Conservation (phyloP, 1,284 basidiomycete species). For the Inonotus hispidus region DNA sequence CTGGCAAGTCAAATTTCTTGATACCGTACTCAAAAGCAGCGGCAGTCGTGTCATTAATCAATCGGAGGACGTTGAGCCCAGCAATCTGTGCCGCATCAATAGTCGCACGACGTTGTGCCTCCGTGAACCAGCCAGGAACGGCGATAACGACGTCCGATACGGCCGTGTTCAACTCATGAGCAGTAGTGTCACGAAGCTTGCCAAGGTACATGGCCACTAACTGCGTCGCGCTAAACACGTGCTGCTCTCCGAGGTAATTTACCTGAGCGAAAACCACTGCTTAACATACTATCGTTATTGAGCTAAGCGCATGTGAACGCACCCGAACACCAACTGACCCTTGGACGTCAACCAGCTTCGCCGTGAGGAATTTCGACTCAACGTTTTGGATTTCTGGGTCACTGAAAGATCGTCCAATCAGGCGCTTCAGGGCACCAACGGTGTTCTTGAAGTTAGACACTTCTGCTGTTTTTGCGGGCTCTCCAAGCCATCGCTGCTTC, state of each 20-base stretch:
- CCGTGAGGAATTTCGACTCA: conserved; percentile 89
- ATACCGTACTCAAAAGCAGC: conserved; percentile 93
- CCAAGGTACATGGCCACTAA: conserved; percentile 82
- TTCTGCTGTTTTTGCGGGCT: conserved; percentile 92
- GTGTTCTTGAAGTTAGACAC: conserved; percentile 98
- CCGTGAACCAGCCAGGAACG: conserved; percentile 93
- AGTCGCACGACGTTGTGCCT: conserved; percentile 82
- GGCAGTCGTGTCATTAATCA: conserved; percentile 94
- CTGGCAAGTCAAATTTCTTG: conserved; percentile 91
- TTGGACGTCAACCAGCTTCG: conserved; percentile 74
- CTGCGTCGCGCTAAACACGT: conserved; percentile 79
- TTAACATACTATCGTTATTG: not conserved
- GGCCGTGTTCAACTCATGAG: conserved; percentile 75
- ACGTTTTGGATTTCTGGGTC: conserved; percentile 77
- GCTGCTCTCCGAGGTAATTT: conserved; percentile 77
- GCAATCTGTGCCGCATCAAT: conserved; percentile 86
- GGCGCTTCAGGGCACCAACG: conserved; percentile 83
- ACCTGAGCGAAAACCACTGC: conserved; percentile 49
- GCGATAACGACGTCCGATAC: conserved; percentile 91
- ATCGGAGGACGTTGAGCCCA: conserved; percentile 81
- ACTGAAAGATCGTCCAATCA: conserved; percentile 71
- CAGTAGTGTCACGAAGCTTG: conserved; percentile 82
- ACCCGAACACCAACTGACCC: conserved; percentile 84
- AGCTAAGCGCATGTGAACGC: conserved; percentile 22
- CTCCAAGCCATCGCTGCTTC: conserved; percentile 85